phyloP scores from a whole-genome alignment of 2,329 filamentous ascomycete species.

The Chrysoporthe austroafricana region DNA sequence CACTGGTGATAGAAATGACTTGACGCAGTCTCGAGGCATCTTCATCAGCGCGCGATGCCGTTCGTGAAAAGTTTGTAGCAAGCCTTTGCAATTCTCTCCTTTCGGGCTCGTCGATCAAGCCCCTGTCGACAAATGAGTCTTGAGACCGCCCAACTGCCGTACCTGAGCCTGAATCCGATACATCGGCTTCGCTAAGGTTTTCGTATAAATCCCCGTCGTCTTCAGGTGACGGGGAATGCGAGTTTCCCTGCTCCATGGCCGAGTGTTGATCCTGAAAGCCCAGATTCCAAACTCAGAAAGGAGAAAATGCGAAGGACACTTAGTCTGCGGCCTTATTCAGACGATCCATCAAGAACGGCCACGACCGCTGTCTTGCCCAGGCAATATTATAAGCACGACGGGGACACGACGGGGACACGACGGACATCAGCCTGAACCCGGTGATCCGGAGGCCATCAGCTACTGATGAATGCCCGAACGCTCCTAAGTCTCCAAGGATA shows the following conservation, averaged over 20 bases:
- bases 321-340: not conserved
- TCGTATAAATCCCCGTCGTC: not conserved
- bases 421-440: not conserved
- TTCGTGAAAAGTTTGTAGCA: not conserved
- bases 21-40: not conserved
- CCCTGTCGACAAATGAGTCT: not conserved
- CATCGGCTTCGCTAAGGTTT: not conserved
- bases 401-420: not conserved
- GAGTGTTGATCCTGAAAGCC: not conserved
- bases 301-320: not conserved
- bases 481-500: not conserved
- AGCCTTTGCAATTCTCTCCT: conserved; percentile 1
- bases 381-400: not conserved
- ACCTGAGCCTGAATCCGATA: not conserved
- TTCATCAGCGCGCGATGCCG: not conserved
- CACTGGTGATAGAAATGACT: not conserved
- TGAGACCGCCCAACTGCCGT: not conserved
- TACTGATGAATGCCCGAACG: not conserved
- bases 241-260: not conserved
- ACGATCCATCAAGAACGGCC: not conserved
- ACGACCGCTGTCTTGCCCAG: not conserved
- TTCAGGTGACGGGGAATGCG: not conserved
- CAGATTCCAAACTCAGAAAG: not conserved
- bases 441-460: not conserved
- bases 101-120: not conserved